Evolutionary conservation across 805 yeast species (phyloP), one percentile per base, ranked within the genome.

Genomic region (Wickerhamomyces ciferrii): DNA sequence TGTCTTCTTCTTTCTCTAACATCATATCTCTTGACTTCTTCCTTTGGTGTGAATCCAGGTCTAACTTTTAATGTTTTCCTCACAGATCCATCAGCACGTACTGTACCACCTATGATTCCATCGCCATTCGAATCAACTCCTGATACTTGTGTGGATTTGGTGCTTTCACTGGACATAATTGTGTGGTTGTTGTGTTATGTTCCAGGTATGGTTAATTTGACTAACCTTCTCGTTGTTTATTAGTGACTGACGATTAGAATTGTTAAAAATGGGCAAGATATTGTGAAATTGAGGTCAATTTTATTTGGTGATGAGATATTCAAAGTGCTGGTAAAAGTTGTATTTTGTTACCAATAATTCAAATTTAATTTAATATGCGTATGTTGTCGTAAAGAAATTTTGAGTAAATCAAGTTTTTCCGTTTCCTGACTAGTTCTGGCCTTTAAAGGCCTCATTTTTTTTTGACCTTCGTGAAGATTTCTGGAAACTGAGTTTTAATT

Each of bases 31-130:
- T 51, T 45, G 14, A 52, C 42, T 29, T 58, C 60, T 14, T 57
- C 61, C 9, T 42, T 39, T 13, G 62, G 54, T 8, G 50, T 45
- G 41, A 43, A 61, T 0, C 65, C 65, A 2, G 56, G 58, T 40
- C 59, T 47, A 8, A 58, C 52, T 24, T 46, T 57, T 4, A 58
- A 41, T 2, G 44, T 40, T 40, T 53, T 50, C 39, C 63, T 42
- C 41, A 53, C 52, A 2, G 63, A 42, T 1, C 63, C 63, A 48
- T 61, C 63, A 17, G 58, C 32, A 37, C 63, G 50, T 17, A 51
- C 25, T 1, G 61, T 44, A 4, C 63, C 63, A 4, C 62, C 65
- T 15, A 45, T 18, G 39, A 48, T 45, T 35, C 55, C 45, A 23
- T 50, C 29, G 0, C 53, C 55, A 34, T 44, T 24, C 27, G 7